These are phyloP conservation scores for Ceratocystis alfenasii DNA, from an alignment of 2,329 filamentous ascomycete genomes.

Conservation along the genomic window DNA sequence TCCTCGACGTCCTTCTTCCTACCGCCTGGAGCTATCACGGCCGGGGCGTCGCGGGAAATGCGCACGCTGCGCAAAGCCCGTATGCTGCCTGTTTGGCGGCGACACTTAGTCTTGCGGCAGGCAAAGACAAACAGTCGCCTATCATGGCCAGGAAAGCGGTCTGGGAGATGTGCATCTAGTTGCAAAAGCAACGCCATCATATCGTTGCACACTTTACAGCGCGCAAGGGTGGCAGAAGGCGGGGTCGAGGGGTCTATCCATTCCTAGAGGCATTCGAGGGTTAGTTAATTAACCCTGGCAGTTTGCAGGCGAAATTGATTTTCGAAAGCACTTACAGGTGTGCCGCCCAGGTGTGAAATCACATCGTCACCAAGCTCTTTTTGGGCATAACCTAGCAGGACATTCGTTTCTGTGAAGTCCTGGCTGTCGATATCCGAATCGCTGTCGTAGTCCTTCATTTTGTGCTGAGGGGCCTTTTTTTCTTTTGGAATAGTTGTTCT, in stretches of 20 bases:
- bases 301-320: neutral
- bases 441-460: slow-evolving; percentile 72
- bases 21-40: slow-evolving; percentile 24
- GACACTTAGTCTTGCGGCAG: slow-evolving; percentile 66
- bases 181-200: slow-evolving; percentile 78
- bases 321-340: slow-evolving; percentile 51
- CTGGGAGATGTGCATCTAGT: slow-evolving; percentile 79
- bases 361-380: slow-evolving; percentile 67
- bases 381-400: slow-evolving; percentile 80
- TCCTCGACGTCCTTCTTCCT: slow-evolving; percentile 30
- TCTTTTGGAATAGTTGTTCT: neutral
- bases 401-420: slow-evolving; percentile 67
- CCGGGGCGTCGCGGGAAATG: slow-evolving; percentile 35
- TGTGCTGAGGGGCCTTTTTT: neutral
- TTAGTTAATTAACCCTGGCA: slow-evolving; percentile 17
- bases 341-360: slow-evolving; percentile 78
- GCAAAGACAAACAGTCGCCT: slow-evolving; percentile 76
- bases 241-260: slow-evolving; percentile 66
- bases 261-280: slow-evolving; percentile 41
- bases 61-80: slow-evolving; percentile 60
- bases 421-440: slow-evolving; percentile 62
- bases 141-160: slow-evolving; percentile 76
- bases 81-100: slow-evolving; percentile 70
- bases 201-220: slow-evolving; percentile 77
- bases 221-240: slow-evolving; percentile 64